These are phyloP conservation scores for Chenopodium formosanum DNA, from an alignment of 148 eudicot genomes.

Conservation along the genomic window DNA sequence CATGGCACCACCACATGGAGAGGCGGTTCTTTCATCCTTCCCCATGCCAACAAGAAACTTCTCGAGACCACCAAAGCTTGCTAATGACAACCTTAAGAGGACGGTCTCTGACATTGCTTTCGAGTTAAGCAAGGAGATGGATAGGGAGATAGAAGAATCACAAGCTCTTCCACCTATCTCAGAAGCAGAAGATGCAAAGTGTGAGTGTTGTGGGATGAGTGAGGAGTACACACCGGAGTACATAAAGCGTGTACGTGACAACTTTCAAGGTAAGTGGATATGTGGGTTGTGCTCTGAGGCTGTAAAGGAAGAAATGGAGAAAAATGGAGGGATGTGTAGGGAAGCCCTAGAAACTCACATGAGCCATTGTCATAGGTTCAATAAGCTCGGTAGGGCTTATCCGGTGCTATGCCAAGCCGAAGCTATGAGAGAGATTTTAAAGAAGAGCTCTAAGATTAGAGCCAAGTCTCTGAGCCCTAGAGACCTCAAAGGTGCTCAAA, in stretches of 20 bases:
- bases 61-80: conserved; percentile 37
- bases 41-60: conserved; percentile 14
- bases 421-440: conserved; percentile 75
- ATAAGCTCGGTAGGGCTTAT: conserved; percentile 68
- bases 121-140: conserved; percentile 45
- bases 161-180: conserved; percentile 47
- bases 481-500: conserved; percentile 36
- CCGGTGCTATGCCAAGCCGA: conserved; percentile 73
- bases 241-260: conserved; percentile 44
- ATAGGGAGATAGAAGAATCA: conserved; percentile 19
- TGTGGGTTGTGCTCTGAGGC: conserved; percentile 70
- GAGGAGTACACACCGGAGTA: conserved; percentile 83
- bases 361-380: conserved; percentile 74
- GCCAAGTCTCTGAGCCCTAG: conserved; percentile 61
- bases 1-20: conserved; percentile 86
- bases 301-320: conserved; percentile 63
- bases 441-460: conserved; percentile 46
- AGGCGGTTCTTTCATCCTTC: conserved; percentile 29
- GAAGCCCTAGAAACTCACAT: conserved; percentile 64
- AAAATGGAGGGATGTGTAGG: conserved; percentile 47
- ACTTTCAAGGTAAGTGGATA: conserved; percentile 63
- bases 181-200: conserved; percentile 67
- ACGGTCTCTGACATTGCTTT: conserved; percentile 66
- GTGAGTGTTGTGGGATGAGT: conserved; percentile 86
- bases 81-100: conserved; percentile 51